Evolutionary conservation across 345 rosid genomes (phyloP).

Genomic region (Eucalyptus victrix): DNA sequence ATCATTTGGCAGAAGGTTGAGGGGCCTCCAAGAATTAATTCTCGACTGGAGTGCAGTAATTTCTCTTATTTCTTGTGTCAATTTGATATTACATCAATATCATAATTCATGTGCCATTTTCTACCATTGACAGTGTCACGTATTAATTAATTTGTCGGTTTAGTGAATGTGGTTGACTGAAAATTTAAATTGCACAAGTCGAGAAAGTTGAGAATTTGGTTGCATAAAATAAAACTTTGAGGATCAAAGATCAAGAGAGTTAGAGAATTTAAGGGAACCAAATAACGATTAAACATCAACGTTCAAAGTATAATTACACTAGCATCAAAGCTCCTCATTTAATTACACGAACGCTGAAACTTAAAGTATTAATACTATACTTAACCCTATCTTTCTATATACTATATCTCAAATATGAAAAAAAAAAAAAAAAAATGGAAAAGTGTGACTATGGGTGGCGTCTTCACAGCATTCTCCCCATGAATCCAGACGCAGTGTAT

Average conservation of each 20-base stretch:
- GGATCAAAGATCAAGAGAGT: background rate
- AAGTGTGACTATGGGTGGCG: background rate
- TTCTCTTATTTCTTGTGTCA: background rate
- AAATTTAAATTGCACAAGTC: background rate
- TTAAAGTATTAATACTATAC: background rate
- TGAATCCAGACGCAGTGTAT: background rate
- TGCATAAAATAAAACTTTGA: background rate
- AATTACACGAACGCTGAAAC: background rate
- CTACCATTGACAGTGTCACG: fast-evolving
- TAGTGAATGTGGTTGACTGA: background rate
- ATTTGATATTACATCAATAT: background rate
- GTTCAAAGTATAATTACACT: background rate
- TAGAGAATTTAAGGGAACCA: background rate
- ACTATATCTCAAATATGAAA: background rate
- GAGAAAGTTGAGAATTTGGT: background rate
- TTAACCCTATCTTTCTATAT: background rate
- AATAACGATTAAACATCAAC: background rate
- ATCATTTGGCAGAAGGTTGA: background rate
- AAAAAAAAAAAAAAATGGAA: background rate
- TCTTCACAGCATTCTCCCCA: background rate
- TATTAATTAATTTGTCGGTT: background rate
- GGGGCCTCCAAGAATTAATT: background rate
- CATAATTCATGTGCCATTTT: background rate
- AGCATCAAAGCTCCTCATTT: background rate
- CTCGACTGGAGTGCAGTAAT: background rate